Conservation (phyloP, 2,329 filamentous ascomycete genomes). For the Colletotrichum tabaci region DNA sequence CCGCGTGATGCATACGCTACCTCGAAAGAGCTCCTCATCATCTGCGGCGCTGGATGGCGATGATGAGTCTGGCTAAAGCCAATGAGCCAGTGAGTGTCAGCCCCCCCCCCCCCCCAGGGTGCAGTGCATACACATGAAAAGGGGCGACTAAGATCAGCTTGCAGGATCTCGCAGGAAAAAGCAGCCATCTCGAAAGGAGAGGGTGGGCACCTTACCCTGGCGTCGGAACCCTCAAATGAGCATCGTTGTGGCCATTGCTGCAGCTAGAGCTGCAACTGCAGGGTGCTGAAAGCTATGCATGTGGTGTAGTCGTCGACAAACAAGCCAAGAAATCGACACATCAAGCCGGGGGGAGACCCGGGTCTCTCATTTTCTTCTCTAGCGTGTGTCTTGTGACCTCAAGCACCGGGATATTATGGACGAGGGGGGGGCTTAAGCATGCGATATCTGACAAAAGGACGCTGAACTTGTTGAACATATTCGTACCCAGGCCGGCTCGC, state of each 20-base stretch:
- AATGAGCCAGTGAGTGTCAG: too few species aligned
- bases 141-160: slow-evolving; percentile 22
- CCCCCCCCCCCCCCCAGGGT: slow-evolving; percentile 1
- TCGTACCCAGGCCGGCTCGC: slow-evolving; percentile 3
- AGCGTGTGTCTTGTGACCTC: slow-evolving; percentile 20
- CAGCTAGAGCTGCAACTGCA: slow-evolving; percentile 11
- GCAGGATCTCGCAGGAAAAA: slow-evolving; percentile 38
- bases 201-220: slow-evolving; percentile 1
- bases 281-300: not conserved
- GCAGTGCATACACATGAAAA: slow-evolving; percentile 3
- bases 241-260: not conserved
- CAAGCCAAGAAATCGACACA: not conserved
- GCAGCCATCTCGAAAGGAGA: not conserved
- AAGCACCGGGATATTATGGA: slow-evolving; percentile 14
- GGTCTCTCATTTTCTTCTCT: slow-evolving; percentile 7
- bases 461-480: slow-evolving; percentile 2
- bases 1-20: not conserved
- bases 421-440: slow-evolving; percentile 3
- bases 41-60: not conserved
- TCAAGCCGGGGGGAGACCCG: not conserved
- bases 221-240: not conserved
- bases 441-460: slow-evolving; percentile 32
- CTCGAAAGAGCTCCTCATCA: not conserved
- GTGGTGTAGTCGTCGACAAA: not conserved
- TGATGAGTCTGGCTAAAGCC: slow-evolving; percentile 18